These are phyloP conservation scores for Mycena filopes DNA, from an alignment of 768 basidiomycete species.

Conservation along the genomic window DNA sequence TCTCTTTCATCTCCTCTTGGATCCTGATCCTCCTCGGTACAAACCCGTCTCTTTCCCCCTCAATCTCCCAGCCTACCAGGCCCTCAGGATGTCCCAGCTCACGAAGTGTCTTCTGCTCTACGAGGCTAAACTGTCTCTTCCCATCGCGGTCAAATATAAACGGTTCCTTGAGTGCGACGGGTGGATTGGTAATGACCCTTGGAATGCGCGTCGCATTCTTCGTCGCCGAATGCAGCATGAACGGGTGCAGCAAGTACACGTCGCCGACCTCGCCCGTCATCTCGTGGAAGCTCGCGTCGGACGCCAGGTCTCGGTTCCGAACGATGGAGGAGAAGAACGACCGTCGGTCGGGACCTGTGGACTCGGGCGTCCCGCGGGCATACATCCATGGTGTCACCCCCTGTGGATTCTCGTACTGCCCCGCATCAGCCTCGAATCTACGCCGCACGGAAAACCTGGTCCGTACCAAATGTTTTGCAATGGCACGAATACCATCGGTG, in stretches of 20 bases:
- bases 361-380: constrained; percentile 25
- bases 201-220: constrained; percentile 66
- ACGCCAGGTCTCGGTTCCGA: constrained; percentile 47
- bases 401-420: constrained; percentile 25
- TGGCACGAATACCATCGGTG: constrained; percentile 62
- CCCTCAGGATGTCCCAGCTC: constrained; percentile 57
- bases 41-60: constrained; percentile 58
- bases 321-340: constrained; percentile 47
- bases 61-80: constrained; percentile 54
- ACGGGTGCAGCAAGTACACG: constrained; percentile 69
- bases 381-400: constrained; percentile 35
- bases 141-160: constrained; percentile 61
- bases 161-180: constrained; percentile 63
- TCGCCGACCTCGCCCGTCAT: constrained; percentile 72
- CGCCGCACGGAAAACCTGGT: neutral
- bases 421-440: neutral
- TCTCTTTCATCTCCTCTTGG: constrained; percentile 61
- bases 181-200: constrained; percentile 74
- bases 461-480: constrained; percentile 59
- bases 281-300: constrained; percentile 58
- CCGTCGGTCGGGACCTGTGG: constrained; percentile 14
- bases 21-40: constrained; percentile 56
- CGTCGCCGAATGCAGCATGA: constrained; percentile 74
- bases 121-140: constrained; percentile 61
- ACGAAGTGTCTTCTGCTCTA: constrained; percentile 67